A percentile compares a stretch with the other conserved stretches of the same genome.
These are phyloP conservation scores for Fusarium coffeatum DNA, from an alignment of 2,329 filamentous ascomycete species.

Conservation along the genomic window DNA sequence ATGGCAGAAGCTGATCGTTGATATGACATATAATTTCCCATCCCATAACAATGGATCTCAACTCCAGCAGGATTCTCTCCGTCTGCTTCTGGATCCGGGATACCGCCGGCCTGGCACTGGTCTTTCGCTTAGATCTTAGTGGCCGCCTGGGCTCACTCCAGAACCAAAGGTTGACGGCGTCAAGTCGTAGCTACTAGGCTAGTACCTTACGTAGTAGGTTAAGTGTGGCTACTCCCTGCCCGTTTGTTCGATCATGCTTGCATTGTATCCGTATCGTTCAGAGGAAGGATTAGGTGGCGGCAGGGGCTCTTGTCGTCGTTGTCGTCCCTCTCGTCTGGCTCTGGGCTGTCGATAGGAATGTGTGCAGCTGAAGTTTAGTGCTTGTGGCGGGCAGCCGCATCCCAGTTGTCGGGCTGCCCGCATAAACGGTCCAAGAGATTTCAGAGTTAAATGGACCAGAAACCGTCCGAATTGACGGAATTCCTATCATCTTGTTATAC, in stretches of 20 bases:
- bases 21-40: slow-evolving; percentile 3
- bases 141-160: slow-evolving; percentile 10
- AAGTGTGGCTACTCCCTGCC: slow-evolving; percentile 28
- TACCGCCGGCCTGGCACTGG: not conserved
- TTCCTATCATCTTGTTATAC: not conserved
- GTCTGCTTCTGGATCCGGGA: slow-evolving; percentile 28
- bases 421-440: slow-evolving; percentile 7
- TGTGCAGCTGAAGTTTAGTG: slow-evolving; percentile 21
- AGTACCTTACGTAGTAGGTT: not conserved
- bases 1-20: slow-evolving; percentile 14
- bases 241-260: slow-evolving; percentile 7
- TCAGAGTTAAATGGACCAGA: not conserved
- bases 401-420: slow-evolving; percentile 18
- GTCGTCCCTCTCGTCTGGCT: slow-evolving; percentile 9
- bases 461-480: not conserved
- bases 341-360: slow-evolving; percentile 25
- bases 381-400: not conserved
- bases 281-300: not conserved
- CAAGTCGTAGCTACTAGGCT: slow-evolving; percentile 5
- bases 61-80: not conserved
- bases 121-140: slow-evolving; percentile 43
- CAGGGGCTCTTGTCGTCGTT: slow-evolving; percentile 9
- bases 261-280: not conserved
- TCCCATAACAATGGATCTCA: not conserved
- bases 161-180: slow-evolving; percentile 10